phyloP scores from a whole-genome alignment of 306 rosid genomes.

The Carpinus viminea region DNA sequence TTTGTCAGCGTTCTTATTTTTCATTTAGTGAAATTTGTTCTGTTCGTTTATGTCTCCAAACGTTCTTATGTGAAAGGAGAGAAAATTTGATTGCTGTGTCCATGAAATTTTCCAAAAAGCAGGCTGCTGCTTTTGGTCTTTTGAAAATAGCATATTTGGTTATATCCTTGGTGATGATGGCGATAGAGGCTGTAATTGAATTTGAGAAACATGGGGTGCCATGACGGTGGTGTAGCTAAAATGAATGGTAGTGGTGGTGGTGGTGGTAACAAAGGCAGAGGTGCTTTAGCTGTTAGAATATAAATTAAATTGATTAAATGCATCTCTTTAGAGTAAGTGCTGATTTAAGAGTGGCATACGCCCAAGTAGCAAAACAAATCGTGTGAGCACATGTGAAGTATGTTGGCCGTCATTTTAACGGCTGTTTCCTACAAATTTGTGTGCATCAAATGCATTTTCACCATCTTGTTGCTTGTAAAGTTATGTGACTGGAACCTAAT shows the following conservation, averaged over 20 bases:
- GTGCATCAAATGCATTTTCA: constrained; percentile 6
- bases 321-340: too few relatives aligned
- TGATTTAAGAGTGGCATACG: background rate
- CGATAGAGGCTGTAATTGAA: background rate
- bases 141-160: background rate
- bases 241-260: background rate
- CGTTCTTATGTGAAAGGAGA: background rate
- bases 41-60: background rate
- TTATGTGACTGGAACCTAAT: background rate
- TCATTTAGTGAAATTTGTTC: background rate
- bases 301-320: too few relatives aligned
- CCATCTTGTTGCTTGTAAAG: constrained; percentile 1
- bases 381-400: background rate
- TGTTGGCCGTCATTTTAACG: background rate
- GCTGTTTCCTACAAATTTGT: background rate
- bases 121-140: background rate
- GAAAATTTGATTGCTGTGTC: background rate
- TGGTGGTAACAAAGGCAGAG: background rate
- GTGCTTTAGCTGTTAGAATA: background rate
- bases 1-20: background rate
- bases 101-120: background rate
- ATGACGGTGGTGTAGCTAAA: background rate
- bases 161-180: background rate
- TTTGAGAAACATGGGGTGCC: background rate
- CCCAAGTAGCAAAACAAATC: background rate